phyloP scores from a whole-genome alignment of 495 filamentous ascomycete genomes.

The Trichoderma virens region DNA sequence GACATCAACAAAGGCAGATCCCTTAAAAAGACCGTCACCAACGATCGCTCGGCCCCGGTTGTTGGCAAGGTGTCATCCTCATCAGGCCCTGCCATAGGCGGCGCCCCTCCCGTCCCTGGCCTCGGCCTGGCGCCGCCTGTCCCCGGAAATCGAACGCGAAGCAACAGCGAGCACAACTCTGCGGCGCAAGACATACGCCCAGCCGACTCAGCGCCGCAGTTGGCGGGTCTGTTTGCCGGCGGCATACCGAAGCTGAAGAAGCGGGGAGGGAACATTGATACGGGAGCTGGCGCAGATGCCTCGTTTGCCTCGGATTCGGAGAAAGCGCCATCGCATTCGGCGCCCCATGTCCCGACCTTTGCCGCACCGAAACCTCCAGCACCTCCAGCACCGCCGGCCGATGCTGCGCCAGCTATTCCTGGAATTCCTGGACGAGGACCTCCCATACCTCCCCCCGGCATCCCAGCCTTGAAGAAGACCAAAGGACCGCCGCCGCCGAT shows the following conservation, averaged over 20 bases:
- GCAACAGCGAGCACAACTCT: conserved; percentile 59
- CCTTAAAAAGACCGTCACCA: conserved; percentile 85
- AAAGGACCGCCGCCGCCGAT: conserved; percentile 50
- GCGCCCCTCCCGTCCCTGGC: conserved; percentile 77
- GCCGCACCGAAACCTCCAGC: conserved; percentile 58
- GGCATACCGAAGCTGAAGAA: conserved; percentile 94
- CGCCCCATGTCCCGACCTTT: conserved; percentile 50
- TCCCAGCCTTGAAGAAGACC: conserved; percentile 6
- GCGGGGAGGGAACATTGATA: conserved; percentile 77
- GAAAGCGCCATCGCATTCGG: conserved; percentile 51
- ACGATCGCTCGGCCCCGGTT: conserved; percentile 84
- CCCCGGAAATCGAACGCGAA: conserved; percentile 62
- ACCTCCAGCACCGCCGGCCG: too few relatives aligned
- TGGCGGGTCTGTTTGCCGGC: conserved; percentile 84
- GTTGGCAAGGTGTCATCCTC: conserved; percentile 47
- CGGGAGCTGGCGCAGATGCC: conserved; percentile 70
- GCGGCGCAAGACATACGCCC: conserved; percentile 27
- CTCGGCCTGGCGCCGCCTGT: conserved; percentile 70
- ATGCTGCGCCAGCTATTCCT: conserved; percentile 51
- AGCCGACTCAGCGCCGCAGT: conserved; percentile 61
- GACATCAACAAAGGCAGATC: conserved; percentile 79
- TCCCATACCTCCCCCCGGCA: conserved; percentile 1
- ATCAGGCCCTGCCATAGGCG: conserved; percentile 47
- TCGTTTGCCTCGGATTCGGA: conserved; percentile 69
- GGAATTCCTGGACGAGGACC: conserved; percentile 27